Evolutionary conservation across 208 protist genomes (phyloP).

Genomic region (Acanthamoeba royreba): DNA sequence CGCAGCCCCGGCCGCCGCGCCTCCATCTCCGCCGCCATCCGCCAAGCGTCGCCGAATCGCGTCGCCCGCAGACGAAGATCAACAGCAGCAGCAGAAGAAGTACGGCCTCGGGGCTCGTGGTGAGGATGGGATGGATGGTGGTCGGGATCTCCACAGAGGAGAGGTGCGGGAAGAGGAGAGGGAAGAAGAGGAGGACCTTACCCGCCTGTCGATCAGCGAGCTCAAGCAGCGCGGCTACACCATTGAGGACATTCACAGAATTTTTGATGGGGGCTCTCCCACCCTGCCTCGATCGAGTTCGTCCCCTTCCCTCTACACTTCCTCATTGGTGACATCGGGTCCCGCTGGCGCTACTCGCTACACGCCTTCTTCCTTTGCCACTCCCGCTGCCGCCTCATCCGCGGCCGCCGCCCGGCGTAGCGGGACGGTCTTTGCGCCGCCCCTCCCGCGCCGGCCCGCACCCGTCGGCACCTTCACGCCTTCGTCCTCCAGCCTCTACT

Average conservation of each 20-base stretch:
- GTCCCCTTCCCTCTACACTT: background rate
- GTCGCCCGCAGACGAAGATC: background rate
- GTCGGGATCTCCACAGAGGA: too few relatives aligned
- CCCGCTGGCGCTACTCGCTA: background rate
- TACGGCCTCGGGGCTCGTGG: too few relatives aligned
- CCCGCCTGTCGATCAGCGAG: background rate
- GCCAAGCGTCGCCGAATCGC: background rate
- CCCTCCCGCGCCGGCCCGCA: background rate
- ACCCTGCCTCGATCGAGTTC: too few relatives aligned
- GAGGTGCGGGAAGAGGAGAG: background rate
- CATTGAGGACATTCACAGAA: background rate
- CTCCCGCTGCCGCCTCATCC: background rate
- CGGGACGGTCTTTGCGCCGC: background rate
- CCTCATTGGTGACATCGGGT: too few relatives aligned
- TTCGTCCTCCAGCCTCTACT: background rate
- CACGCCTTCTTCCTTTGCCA: background rate
- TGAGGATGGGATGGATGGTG: too few relatives aligned
- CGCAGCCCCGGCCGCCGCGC: background rate
- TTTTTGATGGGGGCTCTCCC: background rate
- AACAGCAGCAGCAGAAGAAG: too few relatives aligned
- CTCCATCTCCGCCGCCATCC: background rate
- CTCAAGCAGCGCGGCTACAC: background rate
- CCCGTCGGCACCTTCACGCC: background rate
- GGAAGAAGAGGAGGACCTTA: background rate
- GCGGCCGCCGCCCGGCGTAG: background rate